Evolutionary conservation across 768 basidiomycete species (phyloP).

Genomic region (Royoungia palumana): DNA sequence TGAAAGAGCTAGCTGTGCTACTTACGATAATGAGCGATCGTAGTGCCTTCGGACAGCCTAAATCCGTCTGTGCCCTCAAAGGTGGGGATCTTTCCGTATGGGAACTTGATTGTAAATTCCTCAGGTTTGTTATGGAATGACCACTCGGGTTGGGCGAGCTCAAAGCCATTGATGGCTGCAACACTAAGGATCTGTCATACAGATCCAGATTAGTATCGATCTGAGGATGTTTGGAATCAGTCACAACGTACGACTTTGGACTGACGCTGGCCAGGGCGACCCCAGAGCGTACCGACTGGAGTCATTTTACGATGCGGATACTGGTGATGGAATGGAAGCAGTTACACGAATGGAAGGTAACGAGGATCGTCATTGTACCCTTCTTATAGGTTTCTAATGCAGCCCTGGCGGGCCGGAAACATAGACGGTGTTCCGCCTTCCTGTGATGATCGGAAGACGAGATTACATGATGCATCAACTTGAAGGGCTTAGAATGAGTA

Average conservation of each 20-base stretch:
- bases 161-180: slow-evolving; percentile 16
- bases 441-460: no score
- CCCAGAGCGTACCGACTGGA: slow-evolving; percentile 19
- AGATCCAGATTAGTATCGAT: neutral
- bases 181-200: slow-evolving; percentile 15
- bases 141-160: slow-evolving; percentile 13
- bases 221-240: neutral
- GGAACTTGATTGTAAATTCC: slow-evolving; percentile 15
- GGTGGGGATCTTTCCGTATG: slow-evolving; percentile 21
- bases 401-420: no score
- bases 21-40: slow-evolving; percentile 23
- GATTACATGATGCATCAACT: no score
- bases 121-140: slow-evolving; percentile 12
- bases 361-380: no score
- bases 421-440: no score
- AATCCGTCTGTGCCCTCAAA: slow-evolving; percentile 21
- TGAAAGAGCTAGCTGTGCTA: neutral
- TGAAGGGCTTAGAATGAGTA: no score
- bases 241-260: slow-evolving; percentile 21
- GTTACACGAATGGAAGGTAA: no score
- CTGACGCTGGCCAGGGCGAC: slow-evolving; percentile 17
- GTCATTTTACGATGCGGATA: slow-evolving; percentile 7
- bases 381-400: no score
- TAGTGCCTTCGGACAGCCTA: slow-evolving; percentile 15
- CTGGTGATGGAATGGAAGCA: no score